Conservation (phyloP, 495 filamentous ascomycete genomes). For the Penicillium herquei region DNA sequence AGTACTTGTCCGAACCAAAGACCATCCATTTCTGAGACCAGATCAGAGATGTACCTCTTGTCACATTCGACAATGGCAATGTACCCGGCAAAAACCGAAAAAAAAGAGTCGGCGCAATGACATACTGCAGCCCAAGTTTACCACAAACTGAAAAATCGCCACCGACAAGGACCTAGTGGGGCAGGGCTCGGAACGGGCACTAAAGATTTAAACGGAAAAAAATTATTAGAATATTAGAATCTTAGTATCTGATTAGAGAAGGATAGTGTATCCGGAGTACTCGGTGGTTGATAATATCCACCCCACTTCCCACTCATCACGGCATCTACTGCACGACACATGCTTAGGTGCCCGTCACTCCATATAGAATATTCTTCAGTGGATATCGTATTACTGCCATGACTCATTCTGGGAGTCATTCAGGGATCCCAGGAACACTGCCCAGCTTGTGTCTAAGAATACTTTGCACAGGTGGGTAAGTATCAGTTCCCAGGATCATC, state of each 20-base stretch:
- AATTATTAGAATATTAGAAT: too few species aligned
- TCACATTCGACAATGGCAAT: conserved; percentile 16
- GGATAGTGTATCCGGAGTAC: background rate
- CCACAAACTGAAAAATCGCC: background rate
- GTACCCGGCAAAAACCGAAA: conserved; percentile 16
- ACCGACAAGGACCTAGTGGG: background rate
- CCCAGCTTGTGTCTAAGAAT: too few species aligned
- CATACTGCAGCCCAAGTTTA: conserved; percentile 2
- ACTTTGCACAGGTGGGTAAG: too few species aligned
- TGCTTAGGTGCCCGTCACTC: background rate
- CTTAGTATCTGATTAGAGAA: too few species aligned
- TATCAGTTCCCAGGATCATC: too few species aligned
- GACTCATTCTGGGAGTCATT: too few species aligned
- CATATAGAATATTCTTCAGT: too few species aligned
- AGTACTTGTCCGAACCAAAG: too few species aligned
- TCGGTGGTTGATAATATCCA: background rate
- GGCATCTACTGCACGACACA: background rate
- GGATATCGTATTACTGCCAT: too few species aligned
- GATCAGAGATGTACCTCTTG: too few species aligned
- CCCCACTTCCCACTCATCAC: background rate
- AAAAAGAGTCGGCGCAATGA: conserved; percentile 28
- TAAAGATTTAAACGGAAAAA: background rate
- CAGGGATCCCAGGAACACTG: too few species aligned
- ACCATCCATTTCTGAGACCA: too few species aligned
- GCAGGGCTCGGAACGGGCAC: background rate